Percentiles rank a stretch among this genome's conserved stretches.
These are phyloP conservation scores for Colletotrichum somersetense DNA, from an alignment of 2,329 filamentous ascomycete genomes.

Conservation along the genomic window DNA sequence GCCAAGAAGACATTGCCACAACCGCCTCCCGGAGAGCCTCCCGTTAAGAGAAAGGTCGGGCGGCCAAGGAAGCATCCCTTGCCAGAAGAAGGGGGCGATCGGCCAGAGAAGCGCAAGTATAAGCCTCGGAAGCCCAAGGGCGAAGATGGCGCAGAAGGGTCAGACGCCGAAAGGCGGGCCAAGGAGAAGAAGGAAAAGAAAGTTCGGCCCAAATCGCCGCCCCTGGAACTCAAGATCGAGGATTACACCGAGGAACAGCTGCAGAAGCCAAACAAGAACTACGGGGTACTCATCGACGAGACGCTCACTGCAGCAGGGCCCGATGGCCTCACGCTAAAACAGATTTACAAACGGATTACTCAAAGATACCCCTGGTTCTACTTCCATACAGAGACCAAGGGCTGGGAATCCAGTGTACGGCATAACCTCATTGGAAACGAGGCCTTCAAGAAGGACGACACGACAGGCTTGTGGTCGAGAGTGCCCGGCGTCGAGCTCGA, in stretches of 20 bases:
- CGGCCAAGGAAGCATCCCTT: conserved; percentile 73
- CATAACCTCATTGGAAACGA: conserved; percentile 74
- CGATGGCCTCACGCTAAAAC: conserved; percentile 66
- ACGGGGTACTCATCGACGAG: conserved; percentile 71
- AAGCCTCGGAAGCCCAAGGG: conserved; percentile 70
- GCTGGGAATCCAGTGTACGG: conserved; percentile 76
- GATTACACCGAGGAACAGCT: conserved; percentile 71
- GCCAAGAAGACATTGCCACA: conserved; percentile 66
- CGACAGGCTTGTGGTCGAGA: conserved; percentile 68
- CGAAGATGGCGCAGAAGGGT: conserved; percentile 68
- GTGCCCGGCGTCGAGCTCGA: conserved; percentile 70
- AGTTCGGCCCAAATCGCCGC: conserved; percentile 69
- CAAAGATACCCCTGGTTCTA: conserved; percentile 70
- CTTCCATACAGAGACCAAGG: conserved; percentile 71
- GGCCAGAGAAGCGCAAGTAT: conserved; percentile 74
- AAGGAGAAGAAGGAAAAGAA: conserved; percentile 73
- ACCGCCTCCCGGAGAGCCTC: conserved; percentile 61
- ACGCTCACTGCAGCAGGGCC: conserved; percentile 66
- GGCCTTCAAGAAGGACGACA: conserved; percentile 70
- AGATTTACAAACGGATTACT: conserved; percentile 73
- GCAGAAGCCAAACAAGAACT: conserved; percentile 73
- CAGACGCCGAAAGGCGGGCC: conserved; percentile 67
- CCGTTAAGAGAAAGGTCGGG: conserved; percentile 74
- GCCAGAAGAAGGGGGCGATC: conserved; percentile 66
- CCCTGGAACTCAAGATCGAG: conserved; percentile 65